Percentiles rank a stretch among this genome's conserved stretches.
Conservation (phyloP, 805 yeast species). For the Kodamaea leandrae region DNA sequence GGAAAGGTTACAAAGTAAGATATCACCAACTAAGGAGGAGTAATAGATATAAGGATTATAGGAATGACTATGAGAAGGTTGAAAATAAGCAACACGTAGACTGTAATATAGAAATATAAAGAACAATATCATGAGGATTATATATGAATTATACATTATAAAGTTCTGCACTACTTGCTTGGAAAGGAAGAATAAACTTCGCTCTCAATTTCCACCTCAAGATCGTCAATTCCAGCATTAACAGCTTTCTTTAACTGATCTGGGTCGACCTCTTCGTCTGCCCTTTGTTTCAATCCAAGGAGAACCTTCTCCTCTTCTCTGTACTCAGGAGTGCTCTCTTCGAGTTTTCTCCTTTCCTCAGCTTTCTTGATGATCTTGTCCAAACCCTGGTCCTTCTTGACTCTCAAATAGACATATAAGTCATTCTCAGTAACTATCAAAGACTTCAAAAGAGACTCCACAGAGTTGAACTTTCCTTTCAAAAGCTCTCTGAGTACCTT, state of each 20-base stretch:
- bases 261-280: slow-evolving; percentile 9
- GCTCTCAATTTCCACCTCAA: slow-evolving; percentile 9
- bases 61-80: not conserved
- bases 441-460: slow-evolving; percentile 16
- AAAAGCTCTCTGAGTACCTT: slow-evolving; percentile 7
- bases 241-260: slow-evolving; percentile 10
- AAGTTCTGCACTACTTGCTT: too few relatives aligned
- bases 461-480: not conserved
- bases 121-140: too few relatives aligned
- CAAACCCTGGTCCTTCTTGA: slow-evolving; percentile 13
- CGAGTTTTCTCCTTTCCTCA: not conserved
- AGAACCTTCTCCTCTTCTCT: not conserved
- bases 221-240: slow-evolving; percentile 13
- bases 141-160: too few relatives aligned
- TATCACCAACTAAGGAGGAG: slow-evolving; percentile 4
- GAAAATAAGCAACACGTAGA: too few relatives aligned
- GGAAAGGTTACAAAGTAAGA: slow-evolving; percentile 17
- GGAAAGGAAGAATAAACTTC: too few relatives aligned
- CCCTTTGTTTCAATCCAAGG: not conserved
- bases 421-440: slow-evolving; percentile 21
- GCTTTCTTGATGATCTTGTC: slow-evolving; percentile 6
- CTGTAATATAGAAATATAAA: too few relatives aligned
- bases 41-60: not conserved
- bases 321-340: not conserved
- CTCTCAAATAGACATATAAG: slow-evolving; percentile 30